Evolutionary conservation across 1,139 yeast genomes (phyloP), one percentile per base, ranked within the genome.

Genomic region (Scheffersomyces stambukii): DNA sequence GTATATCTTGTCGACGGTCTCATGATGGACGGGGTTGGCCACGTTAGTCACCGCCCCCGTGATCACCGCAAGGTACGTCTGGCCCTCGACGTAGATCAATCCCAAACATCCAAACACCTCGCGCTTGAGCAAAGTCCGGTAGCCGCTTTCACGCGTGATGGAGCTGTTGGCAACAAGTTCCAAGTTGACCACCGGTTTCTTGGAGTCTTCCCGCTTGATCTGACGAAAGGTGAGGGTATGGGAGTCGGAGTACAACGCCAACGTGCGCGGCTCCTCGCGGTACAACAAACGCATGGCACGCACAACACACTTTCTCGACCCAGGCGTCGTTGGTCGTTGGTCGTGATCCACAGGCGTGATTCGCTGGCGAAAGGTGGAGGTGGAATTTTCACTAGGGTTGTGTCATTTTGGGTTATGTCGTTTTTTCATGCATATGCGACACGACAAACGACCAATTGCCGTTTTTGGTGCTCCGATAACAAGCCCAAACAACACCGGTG

Each of bases 21-120:
- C 95, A 23, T 77, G 75, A 0, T 80, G 78, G 8, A 85, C 67
- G 0, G 97, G 97, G 21, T 70, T 64, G 1, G 98, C 98, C n/a
- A 84, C 95, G 37, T 77, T 72, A 1, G 77, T 59, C 22, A 76
- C 67, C 0, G 72, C 67, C 2, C 88, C 82, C 0, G 95, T 81
- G 31, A 93, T 85, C 0, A 86, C 76, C 25, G 95, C 84, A 16
- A 91, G 59, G 46, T 78, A 91, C 2, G 79, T 73, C 36, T 83
- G 81, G 8, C 64, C 63, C 12, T 73, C 79, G 20, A 85, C 68
- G 36, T 75, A 75, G 22, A 89, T 81, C 27, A 93, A 60, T 0
- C 99, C 99, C 13, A 91, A 57, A 45, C 93, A 86, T 1, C 99
- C 98, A 43, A 64, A 68, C 12, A 84, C 70, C 15, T 81, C 81